A percentile compares a stretch with the other conserved stretches of the same genome.
These are phyloP conservation scores for Panicum miliaceum DNA, from an alignment of 176 grass and related monocot species.

Conservation along the genomic window DNA sequence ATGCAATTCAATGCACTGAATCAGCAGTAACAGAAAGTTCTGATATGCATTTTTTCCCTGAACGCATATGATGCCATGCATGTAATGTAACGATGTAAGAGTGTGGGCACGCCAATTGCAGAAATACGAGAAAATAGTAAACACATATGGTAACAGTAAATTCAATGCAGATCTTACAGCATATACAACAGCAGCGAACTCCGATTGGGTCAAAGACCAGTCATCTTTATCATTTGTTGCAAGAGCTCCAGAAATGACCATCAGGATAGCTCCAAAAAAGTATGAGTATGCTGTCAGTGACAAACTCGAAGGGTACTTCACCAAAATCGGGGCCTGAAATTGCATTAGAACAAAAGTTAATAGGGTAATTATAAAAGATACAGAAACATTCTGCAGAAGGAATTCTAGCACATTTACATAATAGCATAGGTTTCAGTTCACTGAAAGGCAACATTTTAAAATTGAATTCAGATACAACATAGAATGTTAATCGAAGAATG, in stretches of 20 bases:
- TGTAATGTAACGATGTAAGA: conserved; percentile 15
- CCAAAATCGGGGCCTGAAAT: conserved; percentile 76
- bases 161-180: conserved; percentile 59
- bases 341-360: conserved; percentile 24
- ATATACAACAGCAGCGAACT: conserved; percentile 80
- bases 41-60: not conserved
- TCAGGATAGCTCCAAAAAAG: conserved; percentile 80
- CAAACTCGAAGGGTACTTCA: conserved; percentile 71
- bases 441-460: conserved; percentile 27
- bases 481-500: conserved; percentile 17
- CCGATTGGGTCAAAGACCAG: conserved; percentile 73
- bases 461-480: conserved; percentile 20
- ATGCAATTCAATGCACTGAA: not conserved
- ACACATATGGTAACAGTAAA: not conserved
- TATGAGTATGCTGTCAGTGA: conserved; percentile 85
- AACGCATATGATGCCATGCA: not conserved
- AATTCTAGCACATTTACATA: not conserved
- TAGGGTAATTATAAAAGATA: conserved; percentile 31
- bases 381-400: not conserved
- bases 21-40: not conserved
- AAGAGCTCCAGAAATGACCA: conserved; percentile 75
- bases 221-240: conserved; percentile 56
- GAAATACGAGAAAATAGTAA: not conserved
- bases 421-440: not conserved
- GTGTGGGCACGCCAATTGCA: conserved; percentile 5